phyloP scores from a whole-genome alignment of 306 rosid species.

The Prunus padus region DNA sequence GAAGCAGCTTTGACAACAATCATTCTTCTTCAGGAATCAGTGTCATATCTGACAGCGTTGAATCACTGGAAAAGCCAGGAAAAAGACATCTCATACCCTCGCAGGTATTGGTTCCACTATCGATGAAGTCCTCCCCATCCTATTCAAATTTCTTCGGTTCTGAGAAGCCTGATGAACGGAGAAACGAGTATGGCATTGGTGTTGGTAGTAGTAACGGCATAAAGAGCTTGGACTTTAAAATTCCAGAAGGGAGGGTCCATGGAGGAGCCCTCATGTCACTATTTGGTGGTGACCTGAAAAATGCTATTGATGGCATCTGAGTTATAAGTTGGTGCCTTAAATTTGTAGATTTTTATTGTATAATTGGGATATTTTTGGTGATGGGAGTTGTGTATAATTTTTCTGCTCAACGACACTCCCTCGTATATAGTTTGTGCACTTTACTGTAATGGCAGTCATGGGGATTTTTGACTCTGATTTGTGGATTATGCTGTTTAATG shows the following conservation, averaged over 20 bases:
- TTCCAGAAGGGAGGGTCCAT: slow-evolving; percentile 88
- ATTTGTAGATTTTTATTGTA: slow-evolving; percentile 41
- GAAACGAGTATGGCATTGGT: slow-evolving; percentile 25
- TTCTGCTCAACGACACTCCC: slow-evolving; percentile 40
- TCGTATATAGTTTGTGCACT: slow-evolving; percentile 36
- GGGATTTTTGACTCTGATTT: background rate
- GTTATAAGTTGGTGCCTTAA: slow-evolving; percentile 5
- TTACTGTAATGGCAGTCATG: slow-evolving; percentile 5
- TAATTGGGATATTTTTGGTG: slow-evolving; percentile 30
- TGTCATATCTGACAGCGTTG: slow-evolving; percentile 57
- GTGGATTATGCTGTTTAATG: background rate
- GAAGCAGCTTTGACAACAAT: slow-evolving; percentile 58
- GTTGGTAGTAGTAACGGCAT: slow-evolving; percentile 26
- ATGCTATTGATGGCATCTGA: slow-evolving; percentile 59
- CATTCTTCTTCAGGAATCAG: slow-evolving; percentile 66
- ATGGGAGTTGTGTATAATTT: slow-evolving; percentile 55
- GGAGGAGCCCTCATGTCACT: slow-evolving; percentile 81
- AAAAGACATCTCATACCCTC: slow-evolving; percentile 62
- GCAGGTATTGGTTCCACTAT: slow-evolving; percentile 77
- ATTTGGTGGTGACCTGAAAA: slow-evolving; percentile 75
- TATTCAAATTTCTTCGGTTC: slow-evolving; percentile 39
- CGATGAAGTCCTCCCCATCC: slow-evolving; percentile 38
- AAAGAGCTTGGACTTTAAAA: slow-evolving; percentile 42
- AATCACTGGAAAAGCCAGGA: slow-evolving; percentile 53
- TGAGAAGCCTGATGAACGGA: slow-evolving; percentile 47